Base-by-base conservation (phyloP, 495 filamentous ascomycete genomes). In the Penicillium tannophilum region DNA sequence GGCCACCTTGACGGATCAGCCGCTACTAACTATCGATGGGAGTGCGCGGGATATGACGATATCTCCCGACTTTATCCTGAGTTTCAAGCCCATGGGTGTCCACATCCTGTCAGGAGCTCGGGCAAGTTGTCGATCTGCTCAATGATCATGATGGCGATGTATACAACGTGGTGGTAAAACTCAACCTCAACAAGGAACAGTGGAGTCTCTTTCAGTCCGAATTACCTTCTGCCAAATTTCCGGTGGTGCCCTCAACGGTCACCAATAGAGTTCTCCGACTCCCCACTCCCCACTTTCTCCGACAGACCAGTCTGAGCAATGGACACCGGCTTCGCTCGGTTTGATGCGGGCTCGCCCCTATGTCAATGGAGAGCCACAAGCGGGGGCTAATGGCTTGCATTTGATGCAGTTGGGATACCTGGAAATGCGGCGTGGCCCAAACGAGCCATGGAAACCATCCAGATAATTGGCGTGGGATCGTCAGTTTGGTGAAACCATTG, bases 381-480 rank as follows among this genome's bases (percentile, higher is more conserved):
- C 23, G 19, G 36, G 51, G 19, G 59, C 63, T 19, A 61, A 51
- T 17, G 59, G 52, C 39, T 52, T 74, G 41, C 67, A 74, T 55
- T 30, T 77, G 23, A 67, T 79, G 56, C 73, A 74, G 57, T 69
- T 78, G 17, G 76, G 75, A 8, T 67, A 61, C 35, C 48, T 79
- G 42, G 59, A 69, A 20, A 59, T 59, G 59, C 68, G 63, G 17
- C 19, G 36, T 43, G 53, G 52, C 3, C 24, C 45, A 31, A 30
- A 52, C 17, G 45, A 62, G 42, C 14, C 54, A 19, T 77, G 75
- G 70, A 51, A 68, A 26, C 45, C 63, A 47, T 72, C 75, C 0
- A 75, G 73, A 1, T 68, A 79, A 65, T 77, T 14, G 50, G 65
- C 69, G 12, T 77, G 72, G 69, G 75, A 79, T 43, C 73, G 76